Evolutionary conservation across 139 green algal species (phyloP).

Genomic region (Parachlorella kessleri): DNA sequence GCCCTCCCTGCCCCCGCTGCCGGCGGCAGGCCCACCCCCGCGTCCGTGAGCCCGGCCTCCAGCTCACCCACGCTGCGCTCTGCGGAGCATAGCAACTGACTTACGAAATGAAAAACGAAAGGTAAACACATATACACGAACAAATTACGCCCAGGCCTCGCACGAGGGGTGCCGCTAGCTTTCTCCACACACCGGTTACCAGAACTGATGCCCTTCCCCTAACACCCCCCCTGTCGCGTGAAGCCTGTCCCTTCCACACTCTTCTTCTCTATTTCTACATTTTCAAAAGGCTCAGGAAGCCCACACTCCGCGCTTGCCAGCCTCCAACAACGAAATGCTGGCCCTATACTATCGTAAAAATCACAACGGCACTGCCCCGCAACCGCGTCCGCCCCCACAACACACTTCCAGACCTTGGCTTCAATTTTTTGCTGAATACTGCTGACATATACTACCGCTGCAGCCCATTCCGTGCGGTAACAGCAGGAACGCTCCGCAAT

Average conservation of each 20-base stretch:
- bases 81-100: background rate
- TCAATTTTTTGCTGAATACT: too few relatives aligned
- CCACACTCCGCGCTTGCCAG: too few relatives aligned
- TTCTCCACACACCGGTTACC: background rate
- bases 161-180: background rate
- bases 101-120: background rate
- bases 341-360: too few relatives aligned
- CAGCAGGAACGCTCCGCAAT: too few relatives aligned
- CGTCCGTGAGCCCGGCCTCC: constrained; percentile 11
- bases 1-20: background rate
- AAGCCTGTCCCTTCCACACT: background rate
- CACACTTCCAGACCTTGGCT: too few relatives aligned
- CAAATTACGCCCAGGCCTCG: background rate
- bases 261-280: background rate
- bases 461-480: background rate
- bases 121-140: background rate
- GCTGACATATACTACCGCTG: too few relatives aligned
- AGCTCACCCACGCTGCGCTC: constrained; percentile 16
- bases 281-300: too few relatives aligned
- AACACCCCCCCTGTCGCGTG: background rate
- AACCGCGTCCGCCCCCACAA: too few relatives aligned
- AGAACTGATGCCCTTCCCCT: background rate
- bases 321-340: too few relatives aligned
- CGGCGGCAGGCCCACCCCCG: constrained; percentile 31
- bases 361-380: too few relatives aligned